Percentiles rank a stretch among this genome's conserved stretches.
These are phyloP conservation scores for Neoboletus brunneissimus DNA, from an alignment of 768 basidiomycete species.

Conservation along the genomic window DNA sequence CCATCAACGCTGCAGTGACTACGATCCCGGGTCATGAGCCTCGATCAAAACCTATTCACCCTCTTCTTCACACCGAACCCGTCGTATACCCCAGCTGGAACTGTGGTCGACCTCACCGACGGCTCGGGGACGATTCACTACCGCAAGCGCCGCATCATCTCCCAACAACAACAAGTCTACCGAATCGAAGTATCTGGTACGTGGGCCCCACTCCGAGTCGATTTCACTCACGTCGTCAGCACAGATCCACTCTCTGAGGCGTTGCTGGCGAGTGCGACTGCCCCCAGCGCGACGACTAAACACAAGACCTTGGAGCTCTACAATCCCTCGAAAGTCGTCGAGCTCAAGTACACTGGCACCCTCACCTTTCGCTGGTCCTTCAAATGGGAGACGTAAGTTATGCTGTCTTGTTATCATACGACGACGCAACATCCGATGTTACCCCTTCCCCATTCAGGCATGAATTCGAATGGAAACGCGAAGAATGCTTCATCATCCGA, in stretches of 20 bases:
- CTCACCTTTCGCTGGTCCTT: slow-evolving; percentile 76
- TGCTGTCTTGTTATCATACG: not conserved
- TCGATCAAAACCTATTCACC: slow-evolving; percentile 86
- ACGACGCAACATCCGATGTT: slow-evolving; percentile 45
- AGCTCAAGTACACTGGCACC: slow-evolving; percentile 71
- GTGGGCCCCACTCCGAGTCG: slow-evolving; percentile 11
- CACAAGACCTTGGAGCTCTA: slow-evolving; percentile 70
- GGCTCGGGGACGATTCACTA: slow-evolving; percentile 64
- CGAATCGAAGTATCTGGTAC: slow-evolving; percentile 67
- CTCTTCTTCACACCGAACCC: slow-evolving; percentile 60
- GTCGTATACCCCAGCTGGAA: slow-evolving; percentile 47
- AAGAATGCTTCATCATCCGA: slow-evolving; percentile 77
- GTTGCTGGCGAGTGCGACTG: slow-evolving; percentile 64
- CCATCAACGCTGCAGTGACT: not conserved
- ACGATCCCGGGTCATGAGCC: slow-evolving; percentile 50
- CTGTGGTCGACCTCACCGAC: slow-evolving; percentile 68
- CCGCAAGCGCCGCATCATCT: slow-evolving; percentile 59
- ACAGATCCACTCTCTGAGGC: slow-evolving; percentile 72
- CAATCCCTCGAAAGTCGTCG: slow-evolving; percentile 69
- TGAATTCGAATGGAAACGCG: slow-evolving; percentile 82
- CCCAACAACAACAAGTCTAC: slow-evolving; percentile 43
- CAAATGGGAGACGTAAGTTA: slow-evolving; percentile 76
- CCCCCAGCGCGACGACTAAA: slow-evolving; percentile 65
- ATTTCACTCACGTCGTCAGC: not conserved
- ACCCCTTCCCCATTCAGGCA: slow-evolving; percentile 44